These are phyloP conservation scores for Symbiotaphrina buchneri DNA, from an alignment of 495 filamentous ascomycete species.

Conservation along the genomic window DNA sequence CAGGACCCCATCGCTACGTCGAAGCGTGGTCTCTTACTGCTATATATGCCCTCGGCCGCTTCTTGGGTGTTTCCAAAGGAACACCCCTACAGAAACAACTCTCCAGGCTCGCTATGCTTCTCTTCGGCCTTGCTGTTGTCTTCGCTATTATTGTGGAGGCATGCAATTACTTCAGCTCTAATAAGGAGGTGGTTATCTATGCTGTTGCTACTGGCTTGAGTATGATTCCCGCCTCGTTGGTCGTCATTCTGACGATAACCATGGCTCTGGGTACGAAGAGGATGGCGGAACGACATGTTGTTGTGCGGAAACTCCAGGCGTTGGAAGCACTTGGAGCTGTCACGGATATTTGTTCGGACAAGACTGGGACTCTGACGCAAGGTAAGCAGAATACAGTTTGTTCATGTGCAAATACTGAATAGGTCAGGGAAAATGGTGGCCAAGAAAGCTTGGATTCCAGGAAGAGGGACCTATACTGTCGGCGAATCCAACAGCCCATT, in stretches of 20 bases:
- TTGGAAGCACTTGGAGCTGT: conserved; percentile 69
- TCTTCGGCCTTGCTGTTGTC: conserved; percentile 53
- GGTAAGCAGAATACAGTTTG: too few species aligned
- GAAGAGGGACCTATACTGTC: conserved; percentile 36
- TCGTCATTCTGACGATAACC: conserved; percentile 48
- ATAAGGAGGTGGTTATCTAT: conserved; percentile 58
- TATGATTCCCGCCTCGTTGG: conserved; percentile 48
- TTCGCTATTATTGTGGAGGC: conserved; percentile 64
- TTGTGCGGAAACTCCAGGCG: conserved; percentile 58
- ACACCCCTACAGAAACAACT: conserved; percentile 70
- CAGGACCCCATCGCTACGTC: conserved; percentile 42
- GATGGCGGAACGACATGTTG: conserved; percentile 57
- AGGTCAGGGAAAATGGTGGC: conserved; percentile 37
- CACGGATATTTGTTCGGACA: conserved; percentile 78
- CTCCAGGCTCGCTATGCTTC: conserved; percentile 47
- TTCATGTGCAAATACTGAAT: not conserved
- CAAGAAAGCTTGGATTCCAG: conserved; percentile 60
- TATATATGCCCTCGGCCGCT: not conserved
- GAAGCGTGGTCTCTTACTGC: not conserved
- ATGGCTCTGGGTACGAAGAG: conserved; percentile 58
- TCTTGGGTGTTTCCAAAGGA: conserved; percentile 15
- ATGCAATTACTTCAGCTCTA: conserved; percentile 46
- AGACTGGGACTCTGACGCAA: conserved; percentile 66
- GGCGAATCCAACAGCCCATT: conserved; percentile 31
- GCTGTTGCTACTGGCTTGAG: conserved; percentile 23